Percentiles rank a stretch among this genome's conserved stretches.
phyloP scores from a whole-genome alignment of 2,329 filamentous ascomycete species.

The Phaeomoniella chlamydospora region DNA sequence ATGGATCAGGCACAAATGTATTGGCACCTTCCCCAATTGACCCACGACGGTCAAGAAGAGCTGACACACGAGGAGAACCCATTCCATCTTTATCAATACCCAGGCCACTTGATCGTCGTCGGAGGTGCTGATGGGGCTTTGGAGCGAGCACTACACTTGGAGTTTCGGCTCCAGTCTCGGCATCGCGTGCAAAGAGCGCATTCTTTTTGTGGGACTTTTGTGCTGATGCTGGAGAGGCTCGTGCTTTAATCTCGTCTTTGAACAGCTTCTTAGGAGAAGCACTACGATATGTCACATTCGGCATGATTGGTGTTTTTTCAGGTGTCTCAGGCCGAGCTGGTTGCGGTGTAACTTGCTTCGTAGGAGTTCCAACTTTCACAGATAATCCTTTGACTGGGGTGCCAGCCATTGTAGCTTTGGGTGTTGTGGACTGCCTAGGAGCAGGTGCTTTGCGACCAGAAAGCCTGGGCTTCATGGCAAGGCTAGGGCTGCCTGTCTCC shows the following conservation, averaged over 20 bases:
- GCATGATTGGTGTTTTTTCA: constrained; percentile 33
- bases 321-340: constrained; percentile 30
- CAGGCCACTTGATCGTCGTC: constrained; percentile 48
- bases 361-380: constrained; percentile 21
- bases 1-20: constrained; percentile 44
- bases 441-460: constrained; percentile 33
- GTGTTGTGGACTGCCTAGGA: constrained; percentile 26
- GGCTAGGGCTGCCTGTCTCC: constrained; percentile 39
- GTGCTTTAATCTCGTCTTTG: constrained; percentile 23
- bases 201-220: constrained; percentile 19
- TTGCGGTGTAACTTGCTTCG: constrained; percentile 29
- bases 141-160: constrained; percentile 52
- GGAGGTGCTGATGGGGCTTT: constrained; percentile 19
- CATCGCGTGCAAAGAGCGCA: constrained; percentile 40
- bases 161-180: constrained; percentile 40
- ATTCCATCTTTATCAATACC: constrained; percentile 57
- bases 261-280: constrained; percentile 36
- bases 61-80: constrained; percentile 60
- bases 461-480: constrained; percentile 34
- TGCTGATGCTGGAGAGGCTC: constrained; percentile 14
- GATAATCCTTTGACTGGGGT: constrained; percentile 16
- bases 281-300: constrained; percentile 28
- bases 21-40: constrained; percentile 56
- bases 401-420: constrained; percentile 12
- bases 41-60: constrained; percentile 53